phyloP scores from a whole-genome alignment of 139 green algal genomes.

The Chlorella sp. region DNA sequence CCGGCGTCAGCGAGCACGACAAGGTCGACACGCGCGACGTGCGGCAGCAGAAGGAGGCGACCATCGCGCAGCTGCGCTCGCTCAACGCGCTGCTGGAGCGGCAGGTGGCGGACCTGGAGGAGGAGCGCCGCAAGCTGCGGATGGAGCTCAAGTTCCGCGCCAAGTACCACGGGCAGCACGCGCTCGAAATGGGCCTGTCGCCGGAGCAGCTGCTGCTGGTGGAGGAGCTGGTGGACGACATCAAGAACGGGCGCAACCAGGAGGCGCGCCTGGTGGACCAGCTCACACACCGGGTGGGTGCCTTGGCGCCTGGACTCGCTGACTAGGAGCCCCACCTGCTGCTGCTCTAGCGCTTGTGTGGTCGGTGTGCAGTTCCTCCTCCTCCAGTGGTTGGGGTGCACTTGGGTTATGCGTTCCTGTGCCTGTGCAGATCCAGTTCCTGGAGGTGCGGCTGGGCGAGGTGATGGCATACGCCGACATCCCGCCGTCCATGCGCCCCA shows the following conservation, averaged over 20 bases:
- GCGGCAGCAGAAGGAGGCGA: slow-evolving; percentile 50
- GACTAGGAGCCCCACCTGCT: no score
- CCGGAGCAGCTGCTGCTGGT: slow-evolving; percentile 63
- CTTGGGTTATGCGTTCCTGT: no score
- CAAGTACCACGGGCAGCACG: slow-evolving; percentile 65
- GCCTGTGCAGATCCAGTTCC: slow-evolving; percentile 44
- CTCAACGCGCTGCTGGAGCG: slow-evolving; percentile 56
- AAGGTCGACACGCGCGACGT: slow-evolving; percentile 44
- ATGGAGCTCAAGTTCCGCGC: slow-evolving; percentile 70
- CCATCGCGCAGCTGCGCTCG: slow-evolving; percentile 48
- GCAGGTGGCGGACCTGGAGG: slow-evolving; percentile 63
- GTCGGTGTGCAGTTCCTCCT: no score
- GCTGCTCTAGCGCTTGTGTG: no score
- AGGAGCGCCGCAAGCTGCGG: slow-evolving; percentile 64
- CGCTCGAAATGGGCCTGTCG: slow-evolving; percentile 52
- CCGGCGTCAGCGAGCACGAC: slow-evolving; percentile 25
- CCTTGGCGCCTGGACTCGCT: no score
- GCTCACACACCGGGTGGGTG: slow-evolving; percentile 44
- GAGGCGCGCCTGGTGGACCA: slow-evolving; percentile 52
- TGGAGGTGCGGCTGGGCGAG: slow-evolving; percentile 52
- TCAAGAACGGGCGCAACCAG: slow-evolving; percentile 40
- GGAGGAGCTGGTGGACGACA: slow-evolving; percentile 58
- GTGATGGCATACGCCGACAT: slow-evolving; percentile 61
- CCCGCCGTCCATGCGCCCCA: slow-evolving; percentile 49
- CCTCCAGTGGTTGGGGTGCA: no score